Conservation (phyloP, 371 early-diverging fungal genomes). For the Mortierella sp. region DNA sequence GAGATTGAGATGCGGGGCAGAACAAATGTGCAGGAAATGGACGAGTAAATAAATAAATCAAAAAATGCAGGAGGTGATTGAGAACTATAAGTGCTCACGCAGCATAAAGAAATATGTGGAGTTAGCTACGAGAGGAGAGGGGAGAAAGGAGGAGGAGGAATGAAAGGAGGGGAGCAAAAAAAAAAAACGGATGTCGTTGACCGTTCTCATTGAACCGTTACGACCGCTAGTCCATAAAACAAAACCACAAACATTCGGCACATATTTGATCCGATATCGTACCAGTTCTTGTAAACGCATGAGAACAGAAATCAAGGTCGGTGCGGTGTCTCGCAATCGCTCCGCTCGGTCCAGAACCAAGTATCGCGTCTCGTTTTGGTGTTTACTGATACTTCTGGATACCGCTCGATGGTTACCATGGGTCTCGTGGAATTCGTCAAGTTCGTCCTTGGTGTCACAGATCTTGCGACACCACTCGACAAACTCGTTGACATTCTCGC, state of each 20-base stretch:
- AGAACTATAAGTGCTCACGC: not conserved
- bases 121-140: no score
- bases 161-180: not conserved
- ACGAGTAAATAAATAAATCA: not conserved
- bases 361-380: constrained; percentile 38
- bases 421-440: not conserved
- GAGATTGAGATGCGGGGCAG: not conserved
- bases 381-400: not conserved
- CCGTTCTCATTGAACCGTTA: not conserved
- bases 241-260: not conserved
- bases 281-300: constrained; percentile 82
- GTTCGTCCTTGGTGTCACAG: constrained; percentile 15
- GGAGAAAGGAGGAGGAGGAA: not conserved
- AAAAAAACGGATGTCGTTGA: not conserved
- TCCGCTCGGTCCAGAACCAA: constrained; percentile 89
- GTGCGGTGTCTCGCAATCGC: constrained; percentile 77
- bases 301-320: constrained; percentile 76
- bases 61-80: constrained; percentile 9
- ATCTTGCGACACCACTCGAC: constrained; percentile 61
- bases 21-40: not conserved
- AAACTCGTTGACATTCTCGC: constrained; percentile 81
- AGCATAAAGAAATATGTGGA: not conserved
- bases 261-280: constrained; percentile 14
- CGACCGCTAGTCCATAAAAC: not conserved
- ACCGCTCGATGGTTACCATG: not conserved